Base-by-base conservation (phyloP, 371 early-diverging fungal genomes). In the Saksenaea vasiformis region DNA sequence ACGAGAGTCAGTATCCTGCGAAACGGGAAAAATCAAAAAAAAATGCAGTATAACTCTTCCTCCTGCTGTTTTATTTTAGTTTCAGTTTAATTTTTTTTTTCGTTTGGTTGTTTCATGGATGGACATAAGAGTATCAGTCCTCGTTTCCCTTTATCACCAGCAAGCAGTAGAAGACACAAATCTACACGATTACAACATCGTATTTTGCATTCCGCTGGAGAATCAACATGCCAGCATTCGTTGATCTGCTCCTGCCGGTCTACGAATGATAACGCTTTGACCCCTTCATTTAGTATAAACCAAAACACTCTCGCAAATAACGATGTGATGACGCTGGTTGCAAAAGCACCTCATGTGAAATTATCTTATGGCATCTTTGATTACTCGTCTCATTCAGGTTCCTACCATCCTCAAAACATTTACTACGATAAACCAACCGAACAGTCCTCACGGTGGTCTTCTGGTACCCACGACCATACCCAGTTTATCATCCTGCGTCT, bases 401-500 rank as follows among this genome's bases (percentile, higher is more conserved):
- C 74, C 24, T 95, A 92, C 68, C 86, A 89, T 58, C 95, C 97
- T 51, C 77, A 80, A 57, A 86, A 94, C 66, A 91, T 96, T 66
- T 75, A 81, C 68, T 79, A 84, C 14, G 84, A 92, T 69, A 86
- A 87, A 22, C 94, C 95, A 4, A 71, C 77, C 24, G 94, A 96
- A 70, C 88, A 90, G 65, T 76, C 83, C 1, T 93, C 93, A 37
- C 83, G 97, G 31, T 96, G 97, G 97, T 90, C 93, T 34, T 86
- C 87, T 27, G 89, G 84, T 17, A 79, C 82, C n/a, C 91, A 93
- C 71, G 90, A 92, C 71, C 95, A 92, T 66, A 70, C 79, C 62
- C 97, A 95, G 67, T 93, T 76, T 66, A 82, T 96, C 38, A 89
- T 86, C 19, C 60, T 96, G 43, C 84, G 90, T 66, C 84, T 95